Conservation (phyloP, 2,329 filamentous ascomycete species). For the Trichoderma simmonsii region DNA sequence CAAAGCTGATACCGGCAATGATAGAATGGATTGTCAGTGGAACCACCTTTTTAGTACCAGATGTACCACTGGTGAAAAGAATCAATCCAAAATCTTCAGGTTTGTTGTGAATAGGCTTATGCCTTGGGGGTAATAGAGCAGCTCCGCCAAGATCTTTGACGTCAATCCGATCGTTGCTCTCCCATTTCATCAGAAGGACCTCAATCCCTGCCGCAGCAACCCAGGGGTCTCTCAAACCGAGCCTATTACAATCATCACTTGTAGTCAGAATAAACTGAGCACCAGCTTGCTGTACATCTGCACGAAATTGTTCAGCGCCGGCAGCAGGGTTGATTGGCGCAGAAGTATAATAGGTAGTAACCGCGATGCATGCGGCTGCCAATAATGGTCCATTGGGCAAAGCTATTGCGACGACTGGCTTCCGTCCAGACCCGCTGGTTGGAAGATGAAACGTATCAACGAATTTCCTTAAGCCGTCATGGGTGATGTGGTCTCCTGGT, state of each 20-base stretch:
- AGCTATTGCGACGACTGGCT: constrained; percentile 48
- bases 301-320: constrained; percentile 48
- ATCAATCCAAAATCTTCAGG: constrained; percentile 49
- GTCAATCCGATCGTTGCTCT: constrained; percentile 36
- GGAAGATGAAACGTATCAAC: constrained; percentile 35
- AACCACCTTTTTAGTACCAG: constrained; percentile 57
- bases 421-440: constrained; percentile 22
- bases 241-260: constrained; percentile 36
- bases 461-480: constrained; percentile 32
- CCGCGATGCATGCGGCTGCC: constrained; percentile 48
- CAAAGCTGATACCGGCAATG: constrained; percentile 48
- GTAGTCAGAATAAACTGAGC: constrained; percentile 47
- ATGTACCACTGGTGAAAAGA: constrained; percentile 57
- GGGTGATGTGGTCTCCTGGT: constrained; percentile 29
- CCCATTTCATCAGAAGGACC: constrained; percentile 39
- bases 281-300: constrained; percentile 47
- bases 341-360: constrained; percentile 48
- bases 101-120: constrained; percentile 34
- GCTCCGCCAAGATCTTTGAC: constrained; percentile 25
- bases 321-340: constrained; percentile 51
- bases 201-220: constrained; percentile 33
- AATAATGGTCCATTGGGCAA: constrained; percentile 53
- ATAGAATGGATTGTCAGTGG: constrained; percentile 51
- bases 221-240: constrained; percentile 36
- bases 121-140: constrained; percentile 3